These are phyloP conservation scores for Populus ilicifolia DNA, from an alignment of 345 rosid species.

Conservation along the genomic window DNA sequence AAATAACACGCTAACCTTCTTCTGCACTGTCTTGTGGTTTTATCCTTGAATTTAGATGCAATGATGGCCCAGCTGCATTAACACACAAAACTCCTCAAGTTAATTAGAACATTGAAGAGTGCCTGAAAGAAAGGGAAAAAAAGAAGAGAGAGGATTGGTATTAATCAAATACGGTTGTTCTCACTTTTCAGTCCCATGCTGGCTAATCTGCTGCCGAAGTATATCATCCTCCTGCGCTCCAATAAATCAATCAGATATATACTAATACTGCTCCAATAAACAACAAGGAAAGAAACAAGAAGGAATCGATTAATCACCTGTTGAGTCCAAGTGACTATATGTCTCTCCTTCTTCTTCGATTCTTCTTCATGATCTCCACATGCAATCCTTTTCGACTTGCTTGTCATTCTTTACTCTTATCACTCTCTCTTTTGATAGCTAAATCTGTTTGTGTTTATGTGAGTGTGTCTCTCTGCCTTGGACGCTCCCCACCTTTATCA, in stretches of 20 bases:
- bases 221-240: conserved; percentile 82
- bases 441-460: conserved; percentile 15
- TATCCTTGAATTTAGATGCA: conserved; percentile 86
- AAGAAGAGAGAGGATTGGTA: neutral
- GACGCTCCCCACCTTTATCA: conserved; percentile 64
- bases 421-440: neutral
- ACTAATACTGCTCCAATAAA: neutral
- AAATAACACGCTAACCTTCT: conserved; percentile 54
- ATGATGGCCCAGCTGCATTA: conserved; percentile 83
- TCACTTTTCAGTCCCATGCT: conserved; percentile 87
- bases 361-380: conserved; percentile 41
- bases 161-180: conserved; percentile 9
- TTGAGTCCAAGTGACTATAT: conserved; percentile 50
- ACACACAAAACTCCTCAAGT: conserved; percentile 6
- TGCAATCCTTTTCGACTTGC: conserved; percentile 34
- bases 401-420: conserved; percentile 28
- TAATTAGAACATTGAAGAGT: neutral
- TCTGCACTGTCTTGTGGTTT: conserved; percentile 95
- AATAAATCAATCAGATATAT: conserved; percentile 12
- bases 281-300: neutral
- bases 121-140: neutral
- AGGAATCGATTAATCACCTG: conserved; percentile 40
- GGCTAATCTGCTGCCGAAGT: conserved; percentile 69
- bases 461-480: conserved; percentile 18
- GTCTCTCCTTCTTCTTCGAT: conserved; percentile 88